Conservation (phyloP, 2,329 filamentous ascomycete species). For the Cladorrhinum sp. region DNA sequence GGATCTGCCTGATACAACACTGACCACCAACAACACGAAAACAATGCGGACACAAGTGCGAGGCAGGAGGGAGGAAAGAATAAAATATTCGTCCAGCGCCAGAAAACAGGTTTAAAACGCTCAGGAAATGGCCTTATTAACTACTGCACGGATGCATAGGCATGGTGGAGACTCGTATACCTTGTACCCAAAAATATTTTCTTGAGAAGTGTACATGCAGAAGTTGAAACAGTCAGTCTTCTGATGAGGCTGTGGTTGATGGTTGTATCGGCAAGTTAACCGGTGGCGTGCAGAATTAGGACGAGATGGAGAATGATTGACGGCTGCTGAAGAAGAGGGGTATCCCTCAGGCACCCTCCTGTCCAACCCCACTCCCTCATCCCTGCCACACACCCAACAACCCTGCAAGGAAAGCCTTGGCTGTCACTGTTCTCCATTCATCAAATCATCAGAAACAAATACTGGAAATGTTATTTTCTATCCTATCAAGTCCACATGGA, state of each 20-base stretch:
- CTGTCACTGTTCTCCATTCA: background rate
- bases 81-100: too few species aligned
- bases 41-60: background rate
- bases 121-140: background rate
- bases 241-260: background rate
- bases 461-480: background rate
- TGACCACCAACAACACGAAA: background rate
- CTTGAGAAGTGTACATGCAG: background rate
- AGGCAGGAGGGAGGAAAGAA: background rate
- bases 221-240: background rate
- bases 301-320: background rate
- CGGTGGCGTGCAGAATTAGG: background rate
- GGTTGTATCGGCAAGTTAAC: background rate
- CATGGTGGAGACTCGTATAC: background rate
- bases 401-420: background rate
- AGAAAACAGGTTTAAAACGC: background rate
- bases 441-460: background rate
- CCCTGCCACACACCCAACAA: background rate
- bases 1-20: background rate
- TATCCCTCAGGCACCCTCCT: background rate
- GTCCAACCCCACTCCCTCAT: background rate
- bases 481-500: background rate
- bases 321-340: background rate
- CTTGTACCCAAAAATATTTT: background rate
- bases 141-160: slow-evolving; percentile 2